phyloP scores from a whole-genome alignment of 768 basidiomycete species.

The Calocybe indica region DNA sequence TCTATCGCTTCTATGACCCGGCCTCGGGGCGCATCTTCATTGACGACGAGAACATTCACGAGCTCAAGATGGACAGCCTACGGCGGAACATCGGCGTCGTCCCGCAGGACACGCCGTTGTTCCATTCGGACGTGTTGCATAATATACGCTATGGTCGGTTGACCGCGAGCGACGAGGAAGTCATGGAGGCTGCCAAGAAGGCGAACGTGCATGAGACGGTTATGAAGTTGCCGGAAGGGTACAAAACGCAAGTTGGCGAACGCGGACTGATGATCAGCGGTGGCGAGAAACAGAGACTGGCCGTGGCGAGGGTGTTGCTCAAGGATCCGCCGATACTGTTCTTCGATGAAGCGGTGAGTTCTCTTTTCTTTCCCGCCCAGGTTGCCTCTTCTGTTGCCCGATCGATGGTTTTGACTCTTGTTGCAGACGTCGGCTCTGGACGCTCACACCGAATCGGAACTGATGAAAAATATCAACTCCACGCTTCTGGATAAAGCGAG shows the following conservation, averaged over 20 bases:
- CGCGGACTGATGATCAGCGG: slow-evolving; percentile 97
- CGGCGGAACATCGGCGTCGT: slow-evolving; percentile 84
- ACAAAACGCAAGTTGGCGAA: slow-evolving; percentile 90
- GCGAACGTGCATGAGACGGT: slow-evolving; percentile 87
- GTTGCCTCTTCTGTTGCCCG: slow-evolving; percentile 2
- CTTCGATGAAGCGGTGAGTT: slow-evolving; percentile 93
- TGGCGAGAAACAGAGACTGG: slow-evolving; percentile 95
- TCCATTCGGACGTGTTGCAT: slow-evolving; percentile 93
- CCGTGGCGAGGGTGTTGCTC: slow-evolving; percentile 86
- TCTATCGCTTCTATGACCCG: slow-evolving; percentile 94
- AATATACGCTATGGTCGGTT: slow-evolving; percentile 92
- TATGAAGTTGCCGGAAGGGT: slow-evolving; percentile 76
- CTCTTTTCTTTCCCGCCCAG: slow-evolving; percentile 1
- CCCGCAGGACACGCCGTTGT: slow-evolving; percentile 96
- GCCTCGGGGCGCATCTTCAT: slow-evolving; percentile 72
- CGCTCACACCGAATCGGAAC: slow-evolving; percentile 88
- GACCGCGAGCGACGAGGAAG: slow-evolving; percentile 85
- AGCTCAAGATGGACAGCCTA: slow-evolving; percentile 66
- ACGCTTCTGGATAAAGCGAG: slow-evolving; percentile 70
- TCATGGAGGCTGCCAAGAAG: slow-evolving; percentile 73
- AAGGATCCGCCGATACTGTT: slow-evolving; percentile 96
- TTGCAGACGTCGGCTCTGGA: slow-evolving; percentile 92
- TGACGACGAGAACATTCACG: slow-evolving; percentile 82
- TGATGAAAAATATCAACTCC: slow-evolving; percentile 90
- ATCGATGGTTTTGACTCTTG: background rate